Conservation (phyloP, 192 early-diverging fungal species). For the Coemansia sp. region DNA sequence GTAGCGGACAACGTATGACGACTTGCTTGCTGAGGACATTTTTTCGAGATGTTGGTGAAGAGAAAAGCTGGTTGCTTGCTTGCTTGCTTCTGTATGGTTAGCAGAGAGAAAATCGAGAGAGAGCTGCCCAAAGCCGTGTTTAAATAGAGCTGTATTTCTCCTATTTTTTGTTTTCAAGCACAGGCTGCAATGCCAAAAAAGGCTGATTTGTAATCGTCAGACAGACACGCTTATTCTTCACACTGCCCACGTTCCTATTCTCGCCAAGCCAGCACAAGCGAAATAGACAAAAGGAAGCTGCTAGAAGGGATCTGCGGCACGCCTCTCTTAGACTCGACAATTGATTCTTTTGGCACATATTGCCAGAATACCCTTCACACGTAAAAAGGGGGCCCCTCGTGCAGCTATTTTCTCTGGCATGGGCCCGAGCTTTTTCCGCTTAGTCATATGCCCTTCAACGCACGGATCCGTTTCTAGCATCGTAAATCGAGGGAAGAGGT, state of each 20-base stretch:
- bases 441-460: constrained; percentile 1
- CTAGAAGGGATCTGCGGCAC: background rate
- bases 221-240: background rate
- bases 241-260: background rate
- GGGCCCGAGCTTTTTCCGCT: constrained; percentile 7
- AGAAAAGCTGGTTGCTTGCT: background rate
- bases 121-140: background rate
- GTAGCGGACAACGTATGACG: constrained; percentile 7
- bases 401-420: background rate
- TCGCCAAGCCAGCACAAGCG: background rate
- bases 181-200: background rate
- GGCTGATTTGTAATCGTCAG: background rate
- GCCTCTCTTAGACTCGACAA: background rate
- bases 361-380: too few species aligned
- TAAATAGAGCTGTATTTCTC: constrained; percentile 3
- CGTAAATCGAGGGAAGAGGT: too few species aligned
- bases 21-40: constrained; percentile 1
- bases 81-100: background rate
- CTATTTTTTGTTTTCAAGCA: background rate
- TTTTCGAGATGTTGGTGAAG: background rate
- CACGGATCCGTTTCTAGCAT: constrained; percentile 8
- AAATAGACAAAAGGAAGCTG: background rate
- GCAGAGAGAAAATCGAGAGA: background rate
- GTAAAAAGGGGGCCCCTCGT: background rate
- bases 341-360: background rate